Percentiles rank a stretch among this genome's conserved stretches.
Conservation (phyloP, 2,329 filamentous ascomycete genomes). For the Aspergillus sojae region DNA sequence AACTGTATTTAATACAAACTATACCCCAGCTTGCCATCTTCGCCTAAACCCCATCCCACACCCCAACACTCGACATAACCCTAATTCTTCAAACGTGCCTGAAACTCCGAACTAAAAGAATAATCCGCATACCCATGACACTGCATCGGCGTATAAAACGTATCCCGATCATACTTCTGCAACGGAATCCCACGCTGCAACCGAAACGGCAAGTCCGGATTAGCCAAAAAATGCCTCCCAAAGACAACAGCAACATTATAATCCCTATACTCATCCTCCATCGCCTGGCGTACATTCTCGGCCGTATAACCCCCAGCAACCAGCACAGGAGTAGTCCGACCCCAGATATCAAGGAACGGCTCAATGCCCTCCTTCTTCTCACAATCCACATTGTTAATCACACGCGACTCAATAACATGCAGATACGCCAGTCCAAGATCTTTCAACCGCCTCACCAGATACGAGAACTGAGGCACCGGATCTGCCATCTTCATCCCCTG, state of each 20-base stretch:
- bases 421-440: conserved; percentile 13
- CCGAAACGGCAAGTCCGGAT: conserved; percentile 45
- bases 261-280: conserved; percentile 14
- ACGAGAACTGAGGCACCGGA: conserved; percentile 62
- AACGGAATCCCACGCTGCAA: conserved; percentile 37
- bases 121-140: conserved; percentile 38
- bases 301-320: conserved; percentile 16
- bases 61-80: too few relatives aligned
- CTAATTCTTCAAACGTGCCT: neutral
- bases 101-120: conserved; percentile 22
- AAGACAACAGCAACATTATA: conserved; percentile 35
- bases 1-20: too few relatives aligned
- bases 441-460: conserved; percentile 1
- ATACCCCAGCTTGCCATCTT: too few relatives aligned
- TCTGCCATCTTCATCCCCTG: conserved; percentile 58
- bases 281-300: conserved; percentile 3
- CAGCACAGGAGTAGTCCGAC: conserved; percentile 7
- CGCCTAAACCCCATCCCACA: too few relatives aligned
- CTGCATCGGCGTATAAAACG: conserved; percentile 39
- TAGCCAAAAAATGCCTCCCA: conserved; percentile 44
- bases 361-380: conserved; percentile 14
- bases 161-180: conserved; percentile 38
- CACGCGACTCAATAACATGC: conserved; percentile 16
- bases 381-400: conserved; percentile 7
- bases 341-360: conserved; percentile 13